These are phyloP conservation scores for Penicillium sp. DNA, from an alignment of 2,329 filamentous ascomycete species.

Conservation along the genomic window DNA sequence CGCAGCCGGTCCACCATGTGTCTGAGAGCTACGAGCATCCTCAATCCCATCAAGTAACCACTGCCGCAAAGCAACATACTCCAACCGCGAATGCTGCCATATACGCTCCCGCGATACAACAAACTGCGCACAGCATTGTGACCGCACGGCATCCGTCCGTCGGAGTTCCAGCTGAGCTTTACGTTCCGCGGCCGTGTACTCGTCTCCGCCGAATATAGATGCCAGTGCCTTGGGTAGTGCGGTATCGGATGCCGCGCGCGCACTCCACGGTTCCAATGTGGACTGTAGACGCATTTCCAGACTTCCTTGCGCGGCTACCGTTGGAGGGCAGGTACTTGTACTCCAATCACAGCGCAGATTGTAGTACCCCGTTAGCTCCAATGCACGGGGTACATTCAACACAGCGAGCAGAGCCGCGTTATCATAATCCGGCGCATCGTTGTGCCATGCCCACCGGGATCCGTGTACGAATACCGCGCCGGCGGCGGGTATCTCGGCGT, in stretches of 20 bases:
- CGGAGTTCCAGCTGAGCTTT: constrained; percentile 32
- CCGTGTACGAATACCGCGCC: constrained; percentile 48
- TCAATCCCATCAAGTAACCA: constrained; percentile 51
- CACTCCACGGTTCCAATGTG: constrained; percentile 45
- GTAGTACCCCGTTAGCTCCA: constrained; percentile 45
- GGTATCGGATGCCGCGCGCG: constrained; percentile 41
- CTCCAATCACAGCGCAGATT: constrained; percentile 55
- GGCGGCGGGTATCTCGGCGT: constrained; percentile 37
- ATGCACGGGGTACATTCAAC: constrained; percentile 42
- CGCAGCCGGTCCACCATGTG: constrained; percentile 28
- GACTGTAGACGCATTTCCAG: constrained; percentile 43
- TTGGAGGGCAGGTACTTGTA: constrained; percentile 40
- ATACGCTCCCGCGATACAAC: constrained; percentile 52
- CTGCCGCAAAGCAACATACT: constrained; percentile 55
- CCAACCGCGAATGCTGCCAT: constrained; percentile 50
- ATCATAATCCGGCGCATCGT: constrained; percentile 47
- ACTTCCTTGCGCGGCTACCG: constrained; percentile 41
- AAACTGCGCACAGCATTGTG: constrained; percentile 60
- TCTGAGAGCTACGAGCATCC: constrained; percentile 1
- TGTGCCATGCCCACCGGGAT: constrained; percentile 48
- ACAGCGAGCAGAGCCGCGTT: constrained; percentile 42
- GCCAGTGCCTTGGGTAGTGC: constrained; percentile 37
- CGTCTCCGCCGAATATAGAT: constrained; percentile 38
- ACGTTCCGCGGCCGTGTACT: constrained; percentile 6
- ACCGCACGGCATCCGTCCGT: constrained; percentile 45